These are phyloP conservation scores for Aureobasidium sp. DNA, from an alignment of 2,329 filamentous ascomycete species.

Conservation along the genomic window DNA sequence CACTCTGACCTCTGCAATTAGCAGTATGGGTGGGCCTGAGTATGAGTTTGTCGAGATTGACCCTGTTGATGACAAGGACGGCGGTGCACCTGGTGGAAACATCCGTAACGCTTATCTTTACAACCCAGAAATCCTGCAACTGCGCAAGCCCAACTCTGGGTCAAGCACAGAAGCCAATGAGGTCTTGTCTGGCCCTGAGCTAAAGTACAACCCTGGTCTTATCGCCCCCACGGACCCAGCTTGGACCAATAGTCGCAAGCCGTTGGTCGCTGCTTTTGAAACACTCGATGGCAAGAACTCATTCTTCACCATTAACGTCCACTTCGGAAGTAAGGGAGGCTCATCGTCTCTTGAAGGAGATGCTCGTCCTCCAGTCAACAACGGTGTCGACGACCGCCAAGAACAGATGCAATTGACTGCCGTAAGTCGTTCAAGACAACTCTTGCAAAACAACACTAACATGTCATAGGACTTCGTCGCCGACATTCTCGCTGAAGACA, in stretches of 20 bases:
- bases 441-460: neutral
- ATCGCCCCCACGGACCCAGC: slow-evolving; percentile 54
- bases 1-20: slow-evolving; percentile 46
- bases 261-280: slow-evolving; percentile 57
- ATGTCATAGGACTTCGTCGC: slow-evolving; percentile 42
- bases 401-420: slow-evolving; percentile 52
- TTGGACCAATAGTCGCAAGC: slow-evolving; percentile 56
- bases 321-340: slow-evolving; percentile 59
- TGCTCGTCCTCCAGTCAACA: slow-evolving; percentile 56
- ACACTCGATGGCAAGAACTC: slow-evolving; percentile 44
- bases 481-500: slow-evolving; percentile 48
- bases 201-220: slow-evolving; percentile 60
- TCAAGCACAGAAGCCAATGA: slow-evolving; percentile 45
- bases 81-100: slow-evolving; percentile 60
- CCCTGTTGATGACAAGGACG: slow-evolving; percentile 52
- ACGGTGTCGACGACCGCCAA: slow-evolving; percentile 48
- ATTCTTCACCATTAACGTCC: slow-evolving; percentile 66
- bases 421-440: slow-evolving; percentile 29
- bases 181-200: slow-evolving; percentile 48
- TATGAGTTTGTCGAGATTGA: slow-evolving; percentile 54
- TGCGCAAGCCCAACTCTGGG: slow-evolving; percentile 52
- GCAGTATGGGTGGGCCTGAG: slow-evolving; percentile 32
- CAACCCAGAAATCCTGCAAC: slow-evolving; percentile 48
- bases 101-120: slow-evolving; percentile 65
- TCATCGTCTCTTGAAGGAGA: slow-evolving; percentile 57